Evolutionary conservation across 352 stramenopile genomes (phyloP).

Genomic region (Pythium phragmiticola): DNA sequence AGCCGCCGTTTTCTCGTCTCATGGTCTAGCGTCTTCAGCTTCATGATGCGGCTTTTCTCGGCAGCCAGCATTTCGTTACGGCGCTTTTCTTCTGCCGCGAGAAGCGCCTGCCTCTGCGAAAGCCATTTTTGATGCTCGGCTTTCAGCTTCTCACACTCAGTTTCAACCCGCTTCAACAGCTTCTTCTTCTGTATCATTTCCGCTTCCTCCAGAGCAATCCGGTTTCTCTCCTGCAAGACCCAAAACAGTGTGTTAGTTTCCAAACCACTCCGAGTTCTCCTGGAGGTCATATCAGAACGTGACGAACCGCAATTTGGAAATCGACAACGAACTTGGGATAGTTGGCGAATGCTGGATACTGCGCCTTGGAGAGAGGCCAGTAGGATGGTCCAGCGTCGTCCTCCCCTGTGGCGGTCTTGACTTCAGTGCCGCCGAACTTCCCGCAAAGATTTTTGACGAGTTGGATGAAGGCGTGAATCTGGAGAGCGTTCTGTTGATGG

Average conservation of each 20-base stretch:
- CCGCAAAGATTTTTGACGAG: constrained; percentile 56
- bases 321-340: constrained; percentile 84
- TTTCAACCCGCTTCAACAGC: constrained; percentile 53
- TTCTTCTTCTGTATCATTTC: constrained; percentile 63
- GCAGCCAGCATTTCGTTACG: constrained; percentile 52
- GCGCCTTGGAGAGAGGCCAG: constrained; percentile 64
- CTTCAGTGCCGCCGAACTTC: constrained; percentile 28
- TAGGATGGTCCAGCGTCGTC: constrained; percentile 9
- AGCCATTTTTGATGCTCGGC: constrained; percentile 66
- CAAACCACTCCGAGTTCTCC: neutral
- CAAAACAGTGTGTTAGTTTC: constrained; percentile 8
- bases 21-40: constrained; percentile 68
- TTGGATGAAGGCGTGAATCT: constrained; percentile 72
- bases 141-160: constrained; percentile 53
- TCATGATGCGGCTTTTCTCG: constrained; percentile 67
- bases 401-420: neutral
- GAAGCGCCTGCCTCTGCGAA: constrained; percentile 49
- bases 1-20: constrained; percentile 64
- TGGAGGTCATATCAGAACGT: neutral
- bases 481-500: constrained; percentile 79
- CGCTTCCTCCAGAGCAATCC: constrained; percentile 75
- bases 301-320: constrained; percentile 77
- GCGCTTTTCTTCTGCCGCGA: constrained; percentile 63
- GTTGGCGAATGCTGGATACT: constrained; percentile 79
- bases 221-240: constrained; percentile 63